Evolutionary conservation across 345 rosid species (phyloP).

Genomic region (Excoecaria cochinchinensis): DNA sequence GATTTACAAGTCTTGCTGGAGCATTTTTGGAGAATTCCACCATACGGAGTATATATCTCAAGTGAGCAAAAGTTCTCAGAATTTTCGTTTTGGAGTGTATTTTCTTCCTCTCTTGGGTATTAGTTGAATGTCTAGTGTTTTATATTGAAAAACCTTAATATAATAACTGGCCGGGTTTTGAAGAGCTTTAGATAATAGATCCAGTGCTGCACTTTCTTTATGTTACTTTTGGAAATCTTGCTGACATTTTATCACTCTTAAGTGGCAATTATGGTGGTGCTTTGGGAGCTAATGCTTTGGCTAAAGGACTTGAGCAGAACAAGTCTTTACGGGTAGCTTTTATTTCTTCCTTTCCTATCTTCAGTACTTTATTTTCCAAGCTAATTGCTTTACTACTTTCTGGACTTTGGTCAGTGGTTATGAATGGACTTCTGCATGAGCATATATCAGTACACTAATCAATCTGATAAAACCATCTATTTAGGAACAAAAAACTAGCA

Average conservation of each 20-base stretch:
- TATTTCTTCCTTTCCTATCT: slow-evolving; percentile 7
- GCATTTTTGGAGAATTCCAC: slow-evolving; percentile 69
- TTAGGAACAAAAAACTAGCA: not conserved
- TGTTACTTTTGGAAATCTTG: slow-evolving; percentile 19
- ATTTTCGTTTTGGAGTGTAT: not conserved
- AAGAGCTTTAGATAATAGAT: slow-evolving; percentile 18
- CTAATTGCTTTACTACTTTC: not conserved
- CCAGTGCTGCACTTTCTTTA: slow-evolving; percentile 12
- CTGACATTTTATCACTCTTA: slow-evolving; percentile 34
- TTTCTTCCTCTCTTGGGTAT: not conserved
- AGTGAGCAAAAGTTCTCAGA: slow-evolving; percentile 49
- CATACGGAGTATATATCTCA: slow-evolving; percentile 68
- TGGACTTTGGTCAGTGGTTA: not conserved
- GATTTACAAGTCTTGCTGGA: slow-evolving; percentile 92
- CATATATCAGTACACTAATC: not conserved
- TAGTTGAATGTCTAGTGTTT: not conserved
- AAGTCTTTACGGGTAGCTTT: slow-evolving; percentile 68
- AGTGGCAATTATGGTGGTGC: slow-evolving; percentile 99
- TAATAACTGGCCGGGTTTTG: slow-evolving; percentile 10
- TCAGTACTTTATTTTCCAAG: not conserved
- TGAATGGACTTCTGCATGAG: not conserved
- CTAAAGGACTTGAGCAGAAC: slow-evolving; percentile 90
- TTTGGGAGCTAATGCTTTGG: slow-evolving; percentile 89
- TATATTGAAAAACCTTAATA: not conserved
- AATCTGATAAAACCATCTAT: not conserved